Evolutionary conservation across 495 filamentous ascomycete species (phyloP), one percentile per base, ranked within the genome.

Genomic region (Recurvomyces mirabilis): DNA sequence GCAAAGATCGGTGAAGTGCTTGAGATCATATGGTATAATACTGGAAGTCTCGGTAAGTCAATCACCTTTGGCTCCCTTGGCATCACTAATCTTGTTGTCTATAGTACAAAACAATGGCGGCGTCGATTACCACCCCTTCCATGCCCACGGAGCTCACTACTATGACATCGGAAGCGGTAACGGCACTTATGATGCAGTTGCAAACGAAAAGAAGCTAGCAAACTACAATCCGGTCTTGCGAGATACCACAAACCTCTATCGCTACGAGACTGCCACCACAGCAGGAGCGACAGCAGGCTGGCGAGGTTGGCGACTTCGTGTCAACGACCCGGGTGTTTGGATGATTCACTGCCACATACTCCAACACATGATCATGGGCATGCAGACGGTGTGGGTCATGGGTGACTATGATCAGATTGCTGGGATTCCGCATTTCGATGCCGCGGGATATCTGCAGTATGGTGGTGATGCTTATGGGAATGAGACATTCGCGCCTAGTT

Each of bases 311-410:
- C 59, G 75, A 22, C 54, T 75, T 12, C 59, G 68, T 20, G 62
- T 75, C 12, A 64, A 55, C 0, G 55, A 73, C 42, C 60, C 74
- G 1, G 73, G 75, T 2, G 74, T 75, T 13, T 79, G 75, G 75
- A 74, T 78, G 70, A 58, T 77, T 19, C 77, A 81, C 57, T 81
- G 75, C 49, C 77, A 81, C 58, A 69, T 72, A 28, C 17, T 36
- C 9, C 33, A 36, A 50, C 71, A 75, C 56, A 72, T 74, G 65
- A 46, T 70, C 14, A 68, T 71, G 67, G 68, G 69, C 47, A 68
- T 75, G 73, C 67, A 74, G 45, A 69, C 66, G 0, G 67, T 70
- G 10, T 74, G 70, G 63, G 66, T 69, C 0, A 67, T 72, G 50
- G 71, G 70, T 11, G 63, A 74, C 48, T 60, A 56, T 13, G 43